Evolutionary conservation across 1,139 yeast genomes (phyloP), one percentile per base, ranked within the genome.

Genomic region (Cylindricascospora bacillispora): DNA sequence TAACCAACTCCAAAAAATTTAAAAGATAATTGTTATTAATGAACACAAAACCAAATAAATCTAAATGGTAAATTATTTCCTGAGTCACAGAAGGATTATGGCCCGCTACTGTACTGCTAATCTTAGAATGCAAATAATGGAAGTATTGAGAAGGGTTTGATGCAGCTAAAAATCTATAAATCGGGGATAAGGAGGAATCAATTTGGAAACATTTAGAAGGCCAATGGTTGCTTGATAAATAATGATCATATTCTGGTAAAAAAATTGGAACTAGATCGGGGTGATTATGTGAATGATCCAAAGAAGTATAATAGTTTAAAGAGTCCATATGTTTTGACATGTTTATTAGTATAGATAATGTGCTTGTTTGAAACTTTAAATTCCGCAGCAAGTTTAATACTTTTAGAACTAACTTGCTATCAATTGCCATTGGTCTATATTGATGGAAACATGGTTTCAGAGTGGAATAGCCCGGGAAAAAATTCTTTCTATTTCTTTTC

Each of bases 121-220:
- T n/a, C n/a, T n/a, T n/a, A n/a, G n/a, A n/a, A n/a, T n/a, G 23
- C 15, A 25, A 13, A 21, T 18, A 18, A 7, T 7, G 9, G 10
- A 18, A 18, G 10, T 18, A 18, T 7, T 18, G 9, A 7, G 21
- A 18, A n/a, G 55, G 48, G 32, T 52, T 52, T 5, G 57, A 40
- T 15, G 56, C 54, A 1, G 55, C 49, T 4, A 41, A 23, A 30
- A 40, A 49, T 23, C 49, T 40, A 21, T 46, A 35, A 4, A 52
- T 38, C 23, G 44, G 44, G 11, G 41, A 44, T 9, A 48, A 33
- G 4, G 50, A 43, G 4, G 39, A 26, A 31, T 48, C 56, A 15
- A 49, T 35, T 20, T 38, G 34, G 15, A 29, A 32, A n/a, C 40
- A 30, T 26, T 39, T 33, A 11, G 25, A 33, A 13, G 37, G 36